Conservation (phyloP, 2,329 filamentous ascomycete species). For the Hypoxylon sp. region DNA sequence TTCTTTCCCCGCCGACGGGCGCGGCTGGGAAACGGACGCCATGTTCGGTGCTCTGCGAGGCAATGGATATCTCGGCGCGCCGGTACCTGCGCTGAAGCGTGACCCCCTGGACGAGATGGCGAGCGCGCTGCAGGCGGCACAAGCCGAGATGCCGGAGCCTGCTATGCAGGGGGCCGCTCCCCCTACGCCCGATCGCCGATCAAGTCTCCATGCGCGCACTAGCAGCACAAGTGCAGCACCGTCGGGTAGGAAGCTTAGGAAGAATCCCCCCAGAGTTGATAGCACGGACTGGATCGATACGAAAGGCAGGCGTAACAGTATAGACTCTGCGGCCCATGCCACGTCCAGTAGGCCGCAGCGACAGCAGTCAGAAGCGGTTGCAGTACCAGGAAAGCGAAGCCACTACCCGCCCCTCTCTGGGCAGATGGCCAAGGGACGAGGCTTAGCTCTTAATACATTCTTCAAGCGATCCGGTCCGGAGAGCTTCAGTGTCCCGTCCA, state of each 20-base stretch:
- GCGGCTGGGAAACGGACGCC: constrained; percentile 57
- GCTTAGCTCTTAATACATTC: constrained; percentile 56
- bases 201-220: constrained; percentile 60
- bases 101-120: constrained; percentile 58
- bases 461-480: constrained; percentile 60
- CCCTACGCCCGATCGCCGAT: constrained; percentile 60
- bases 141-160: constrained; percentile 48
- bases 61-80: constrained; percentile 44
- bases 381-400: constrained; percentile 41
- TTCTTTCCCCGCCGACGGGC: constrained; percentile 55
- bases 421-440: constrained; percentile 52
- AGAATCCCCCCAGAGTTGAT: constrained; percentile 30
- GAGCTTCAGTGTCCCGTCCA: constrained; percentile 35
- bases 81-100: constrained; percentile 46
- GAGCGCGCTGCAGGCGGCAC: constrained; percentile 51
- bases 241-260: constrained; percentile 34
- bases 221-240: constrained; percentile 42
- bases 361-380: constrained; percentile 40
- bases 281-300: constrained; percentile 27
- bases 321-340: constrained; percentile 39
- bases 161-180: constrained; percentile 48
- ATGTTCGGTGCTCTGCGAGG: constrained; percentile 56
- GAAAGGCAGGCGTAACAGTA: constrained; percentile 42
- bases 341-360: constrained; percentile 21
- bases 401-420: constrained; percentile 61